Base-by-base conservation (phyloP, 2,329 filamentous ascomycete genomes). In the Didymella glomerata region DNA sequence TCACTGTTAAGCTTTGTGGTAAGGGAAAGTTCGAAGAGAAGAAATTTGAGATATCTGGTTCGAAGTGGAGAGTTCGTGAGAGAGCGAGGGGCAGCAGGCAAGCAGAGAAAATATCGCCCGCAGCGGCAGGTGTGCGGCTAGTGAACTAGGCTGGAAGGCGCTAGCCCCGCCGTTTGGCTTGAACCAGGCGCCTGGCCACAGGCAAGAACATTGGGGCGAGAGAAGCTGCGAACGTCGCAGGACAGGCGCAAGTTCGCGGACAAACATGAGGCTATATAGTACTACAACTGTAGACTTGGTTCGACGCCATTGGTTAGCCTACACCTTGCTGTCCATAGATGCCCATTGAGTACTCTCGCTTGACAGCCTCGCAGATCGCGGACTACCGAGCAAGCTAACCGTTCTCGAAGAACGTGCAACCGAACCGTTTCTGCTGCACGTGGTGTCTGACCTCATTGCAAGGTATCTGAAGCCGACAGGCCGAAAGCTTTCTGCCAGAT, bases 1-100 rank as follows among this genome's bases (percentile, higher is more conserved):
- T 62, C 54, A 76, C 73, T 66, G 64, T 67, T 51, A 59, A 54
- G 66, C 64, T 66, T 63, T 61, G 50, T 24, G 49, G 45, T 57
- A 57, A 63, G 58, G 53, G 61, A 65, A 63, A 64, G 64, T 66
- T 63, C 64, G 61, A 67, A 60, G 54, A 57, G 53, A 22, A 32
- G 9, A 51, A 42, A 50, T 41, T 42, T 55, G 47, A 38, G 58
- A 59, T 58, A 65, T 65, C 64, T 64, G 62, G 57, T 47, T 52
- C 47, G 57, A 49, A 57, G 60, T 50, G 55, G 62, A 38, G 63
- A 56, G 54, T 59, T 47, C 48, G 46, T 34, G 61, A 62, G 58
- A 64, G 60, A 61, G 20, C 56, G 54, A 66, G 62, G 52, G 57
- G 61, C 62, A 65, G 62, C 61, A 60, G 62, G 60, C 32, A 36